phyloP scores from a whole-genome alignment of 306 rosid species.

The Lotus japonicus region DNA sequence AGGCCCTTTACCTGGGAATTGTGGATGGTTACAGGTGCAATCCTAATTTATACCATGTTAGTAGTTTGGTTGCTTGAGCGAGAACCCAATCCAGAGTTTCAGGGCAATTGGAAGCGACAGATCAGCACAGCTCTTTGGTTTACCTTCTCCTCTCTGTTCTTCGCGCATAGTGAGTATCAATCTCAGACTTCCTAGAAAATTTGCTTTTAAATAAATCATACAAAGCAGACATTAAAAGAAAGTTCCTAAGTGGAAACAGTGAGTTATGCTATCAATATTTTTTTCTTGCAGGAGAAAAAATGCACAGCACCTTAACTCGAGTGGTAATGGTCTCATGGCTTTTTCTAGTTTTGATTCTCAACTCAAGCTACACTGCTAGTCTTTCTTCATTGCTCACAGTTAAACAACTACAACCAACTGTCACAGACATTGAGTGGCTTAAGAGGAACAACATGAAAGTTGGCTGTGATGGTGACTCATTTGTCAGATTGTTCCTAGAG shows the following conservation, averaged over 20 bases:
- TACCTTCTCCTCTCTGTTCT: slow-evolving; percentile 65
- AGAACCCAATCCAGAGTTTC: slow-evolving; percentile 42
- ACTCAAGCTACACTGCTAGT: slow-evolving; percentile 66
- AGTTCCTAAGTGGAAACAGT: background rate
- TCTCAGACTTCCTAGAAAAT: background rate
- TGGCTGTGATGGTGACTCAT: slow-evolving; percentile 54
- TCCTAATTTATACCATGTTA: slow-evolving; percentile 48
- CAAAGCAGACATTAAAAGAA: background rate
- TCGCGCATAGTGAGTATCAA: slow-evolving; percentile 57
- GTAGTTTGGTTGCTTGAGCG: slow-evolving; percentile 58
- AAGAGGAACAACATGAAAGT: slow-evolving; percentile 31
- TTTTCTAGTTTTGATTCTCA: slow-evolving; percentile 41
- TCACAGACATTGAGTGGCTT: slow-evolving; percentile 38
- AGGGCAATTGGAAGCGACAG: slow-evolving; percentile 46
- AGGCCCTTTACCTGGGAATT: slow-evolving; percentile 55
- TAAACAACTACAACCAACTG: slow-evolving; percentile 24
- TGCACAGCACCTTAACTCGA: slow-evolving; percentile 40
- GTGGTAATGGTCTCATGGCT: slow-evolving; percentile 52
- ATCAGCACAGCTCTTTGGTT: slow-evolving; percentile 62
- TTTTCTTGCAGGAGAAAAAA: slow-evolving; percentile 39
- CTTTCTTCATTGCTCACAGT: slow-evolving; percentile 70
- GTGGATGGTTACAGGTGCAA: slow-evolving; percentile 39
- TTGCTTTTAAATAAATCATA: background rate
- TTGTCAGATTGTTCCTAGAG: slow-evolving; percentile 35
- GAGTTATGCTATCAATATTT: background rate